Base-by-base conservation (phyloP, 768 basidiomycete genomes). In the Lenzites betulinus region DNA sequence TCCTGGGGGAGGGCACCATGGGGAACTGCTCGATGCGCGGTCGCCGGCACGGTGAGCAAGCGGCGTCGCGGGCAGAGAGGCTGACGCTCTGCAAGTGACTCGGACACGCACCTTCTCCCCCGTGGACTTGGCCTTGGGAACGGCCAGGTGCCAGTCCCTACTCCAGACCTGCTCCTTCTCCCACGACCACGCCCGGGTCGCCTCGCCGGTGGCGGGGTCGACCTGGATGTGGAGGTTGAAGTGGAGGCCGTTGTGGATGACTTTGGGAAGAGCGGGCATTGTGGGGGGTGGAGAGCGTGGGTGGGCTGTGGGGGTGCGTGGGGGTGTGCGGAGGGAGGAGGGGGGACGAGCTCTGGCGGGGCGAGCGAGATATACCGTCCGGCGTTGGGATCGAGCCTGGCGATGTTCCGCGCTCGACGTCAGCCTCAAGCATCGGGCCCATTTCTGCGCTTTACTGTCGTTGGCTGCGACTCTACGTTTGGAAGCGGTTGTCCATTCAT, bases 61-160 rank as follows among this genome's bases (percentile, higher is more conserved):
- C 23, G 15, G 3, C 18, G 1, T 2, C 22, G 13, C 16, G 8
- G 25, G 23, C 11, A 43, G n/a, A 26, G 28, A 7, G 41, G 18
- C 15, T 8, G 44, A 46, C 20, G 15, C n/a, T n/a, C n/a, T n/a
- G n/a, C n/a, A n/a, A n/a, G n/a, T n/a, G n/a, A n/a, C n/a, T n/a
- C 8, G 41, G 30, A 13, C 8, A 28, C 51, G 25, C 22, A 53
- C 58, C 51, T 59, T 52, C 51, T 59, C 59, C 25, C 51, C 59
- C 26, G 52, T 42, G 28, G 59, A 54, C 51, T 49, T 54, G n/a
- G 59, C 59, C 52, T 60, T 60, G 52, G 59, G 59, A n/a, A 60
- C 33, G 41, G 28, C 30, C 22, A 60, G 39, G 53, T 54, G 46
- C 36, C 22, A 30, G 52, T 60, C 48, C 26, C 20, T n/a, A 18